These are phyloP conservation scores for Physcomitrellopsis africana DNA, from an alignment of 225 moss, liverwort and hornwort genomes.

Conservation along the genomic window DNA sequence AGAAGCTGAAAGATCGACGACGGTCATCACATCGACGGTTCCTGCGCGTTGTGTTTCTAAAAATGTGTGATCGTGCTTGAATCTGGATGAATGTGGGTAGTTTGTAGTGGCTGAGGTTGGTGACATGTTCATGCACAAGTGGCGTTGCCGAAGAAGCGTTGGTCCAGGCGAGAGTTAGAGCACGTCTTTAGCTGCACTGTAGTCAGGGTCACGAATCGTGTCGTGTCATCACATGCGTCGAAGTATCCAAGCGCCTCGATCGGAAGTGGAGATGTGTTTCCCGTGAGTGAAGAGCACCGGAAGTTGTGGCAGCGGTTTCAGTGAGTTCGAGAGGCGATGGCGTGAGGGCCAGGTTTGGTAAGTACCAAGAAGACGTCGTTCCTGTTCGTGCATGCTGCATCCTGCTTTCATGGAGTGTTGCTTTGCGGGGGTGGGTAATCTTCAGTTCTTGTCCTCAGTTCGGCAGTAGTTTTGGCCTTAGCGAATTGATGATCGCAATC, in stretches of 20 bases:
- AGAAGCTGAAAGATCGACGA: no score
- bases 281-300: neutral
- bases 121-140: slow-evolving; percentile 32
- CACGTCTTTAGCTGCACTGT: neutral
- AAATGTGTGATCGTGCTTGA: neutral
- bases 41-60: no score
- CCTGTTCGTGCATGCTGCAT: neutral
- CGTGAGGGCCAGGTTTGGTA: slow-evolving; percentile 17
- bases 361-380: neutral
- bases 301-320: slow-evolving; percentile 8
- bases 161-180: neutral
- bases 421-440: neutral
- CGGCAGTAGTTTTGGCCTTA: neutral
- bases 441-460: neutral
- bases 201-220: neutral
- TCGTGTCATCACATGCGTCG: neutral
- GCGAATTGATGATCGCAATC: neutral
- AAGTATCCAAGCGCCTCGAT: neutral
- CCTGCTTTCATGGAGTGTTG: neutral
- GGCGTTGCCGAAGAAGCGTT: slow-evolving; percentile 26
- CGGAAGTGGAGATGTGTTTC: neutral
- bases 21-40: no score
- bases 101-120: neutral
- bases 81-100: slow-evolving; percentile 32
- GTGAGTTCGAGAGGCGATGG: slow-evolving; percentile 11